A percentile compares a stretch with the other conserved stretches of the same genome.
phyloP scores from a whole-genome alignment of 345 rosid species.

The Gossypium stocksii region DNA sequence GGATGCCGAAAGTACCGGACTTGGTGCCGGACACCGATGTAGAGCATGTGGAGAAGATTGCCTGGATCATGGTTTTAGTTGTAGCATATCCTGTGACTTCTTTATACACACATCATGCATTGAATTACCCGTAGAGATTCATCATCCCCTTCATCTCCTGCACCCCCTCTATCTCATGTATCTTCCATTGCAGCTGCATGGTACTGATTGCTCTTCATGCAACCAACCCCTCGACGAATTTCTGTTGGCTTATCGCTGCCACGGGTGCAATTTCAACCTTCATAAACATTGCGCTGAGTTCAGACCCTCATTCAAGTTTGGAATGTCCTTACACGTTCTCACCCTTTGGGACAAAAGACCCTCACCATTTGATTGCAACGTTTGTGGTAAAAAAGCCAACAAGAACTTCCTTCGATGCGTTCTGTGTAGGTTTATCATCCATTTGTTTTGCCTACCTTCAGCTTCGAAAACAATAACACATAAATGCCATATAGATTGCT shows the following conservation, averaged over 20 bases:
- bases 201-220: neutral
- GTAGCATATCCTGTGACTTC: neutral
- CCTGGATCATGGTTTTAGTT: neutral
- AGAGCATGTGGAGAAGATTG: neutral
- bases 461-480: slow-evolving; percentile 5
- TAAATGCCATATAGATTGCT: slow-evolving; percentile 5
- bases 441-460: slow-evolving; percentile 12
- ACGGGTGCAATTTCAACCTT: neutral
- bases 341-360: neutral
- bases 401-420: neutral
- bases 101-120: slow-evolving; percentile 7
- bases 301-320: neutral
- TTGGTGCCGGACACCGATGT: neutral
- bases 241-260: neutral
- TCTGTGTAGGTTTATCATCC: neutral
- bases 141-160: neutral
- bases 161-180: slow-evolving; percentile 4
- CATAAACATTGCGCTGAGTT: neutral
- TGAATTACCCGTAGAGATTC: neutral
- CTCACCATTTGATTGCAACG: neutral
- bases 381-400: neutral
- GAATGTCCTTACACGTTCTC: neutral
- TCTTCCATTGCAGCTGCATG: neutral
- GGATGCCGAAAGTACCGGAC: neutral
- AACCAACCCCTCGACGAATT: neutral